Percentiles rank a stretch among this genome's conserved stretches.
phyloP scores from a whole-genome alignment of 1,284 basidiomycete genomes.

The Prillingera fragicola region DNA sequence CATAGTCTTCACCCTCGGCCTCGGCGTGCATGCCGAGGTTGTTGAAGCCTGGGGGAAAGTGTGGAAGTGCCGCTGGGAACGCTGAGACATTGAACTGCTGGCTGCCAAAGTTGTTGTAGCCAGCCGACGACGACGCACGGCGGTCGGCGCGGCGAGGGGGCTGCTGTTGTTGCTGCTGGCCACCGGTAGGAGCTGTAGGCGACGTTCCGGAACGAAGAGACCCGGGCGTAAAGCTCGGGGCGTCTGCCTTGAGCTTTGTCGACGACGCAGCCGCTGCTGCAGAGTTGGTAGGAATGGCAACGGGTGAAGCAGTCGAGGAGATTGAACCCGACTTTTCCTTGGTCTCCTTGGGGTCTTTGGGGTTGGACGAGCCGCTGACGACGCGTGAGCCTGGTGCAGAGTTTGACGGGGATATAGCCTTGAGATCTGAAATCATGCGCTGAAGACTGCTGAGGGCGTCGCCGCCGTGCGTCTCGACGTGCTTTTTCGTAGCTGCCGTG shows the following conservation, averaged over 20 bases:
- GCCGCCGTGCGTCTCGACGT: conserved; percentile 24
- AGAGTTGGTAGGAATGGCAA: conserved; percentile 12
- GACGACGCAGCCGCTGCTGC: conserved; percentile 5
- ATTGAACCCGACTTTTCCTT: background rate
- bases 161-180: conserved; percentile 6
- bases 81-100: too few species aligned
- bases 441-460: conserved; percentile 40
- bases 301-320: too few species aligned
- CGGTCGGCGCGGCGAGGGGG: conserved; percentile 13
- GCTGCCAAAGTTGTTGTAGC: background rate
- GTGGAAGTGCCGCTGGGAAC: conserved; percentile 18
- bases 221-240: conserved; percentile 43
- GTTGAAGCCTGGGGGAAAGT: conserved; percentile 16
- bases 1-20: conserved; percentile 22
- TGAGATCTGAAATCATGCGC: conserved; percentile 46
- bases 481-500: conserved; percentile 39
- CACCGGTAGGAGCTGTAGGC: conserved; percentile 6
- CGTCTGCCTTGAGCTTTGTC: conserved; percentile 46
- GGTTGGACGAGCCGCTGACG: conserved; percentile 15
- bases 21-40: conserved; percentile 16
- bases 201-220: conserved; percentile 14
- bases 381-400: conserved; percentile 20
- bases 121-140: conserved; percentile 3
- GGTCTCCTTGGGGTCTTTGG: background rate
- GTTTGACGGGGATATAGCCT: conserved; percentile 27